These are phyloP conservation scores for Orbilia oligospora DNA, from an alignment of 2,329 filamentous ascomycete species.

Conservation along the genomic window DNA sequence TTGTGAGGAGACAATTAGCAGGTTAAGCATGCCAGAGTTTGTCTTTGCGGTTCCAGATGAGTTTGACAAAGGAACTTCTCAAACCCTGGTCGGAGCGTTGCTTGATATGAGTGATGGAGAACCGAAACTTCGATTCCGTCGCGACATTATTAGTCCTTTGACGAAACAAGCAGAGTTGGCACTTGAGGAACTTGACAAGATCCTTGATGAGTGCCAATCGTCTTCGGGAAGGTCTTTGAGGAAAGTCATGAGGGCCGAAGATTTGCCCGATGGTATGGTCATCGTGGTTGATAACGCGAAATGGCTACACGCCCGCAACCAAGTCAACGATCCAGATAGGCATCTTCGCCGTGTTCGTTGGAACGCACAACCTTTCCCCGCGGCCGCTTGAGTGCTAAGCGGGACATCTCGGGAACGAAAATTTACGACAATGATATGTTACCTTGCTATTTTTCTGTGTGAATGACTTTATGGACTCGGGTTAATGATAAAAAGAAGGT, in stretches of 20 bases:
- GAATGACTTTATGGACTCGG: not conserved
- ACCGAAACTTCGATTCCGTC: constrained; percentile 64
- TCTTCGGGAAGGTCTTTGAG: constrained; percentile 44
- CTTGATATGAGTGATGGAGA: constrained; percentile 60
- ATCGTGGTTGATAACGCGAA: constrained; percentile 66
- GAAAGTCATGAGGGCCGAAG: constrained; percentile 63
- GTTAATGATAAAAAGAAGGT: not conserved
- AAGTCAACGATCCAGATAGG: constrained; percentile 66
- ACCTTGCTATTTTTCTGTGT: not conserved
- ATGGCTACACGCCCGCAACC: constrained; percentile 67
- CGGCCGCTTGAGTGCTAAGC: not conserved
- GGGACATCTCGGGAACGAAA: too few relatives aligned
- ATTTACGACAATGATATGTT: too few relatives aligned
- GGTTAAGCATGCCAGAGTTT: constrained; percentile 62
- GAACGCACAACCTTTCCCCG: constrained; percentile 63
- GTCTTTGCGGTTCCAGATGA: constrained; percentile 65
- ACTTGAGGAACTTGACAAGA: constrained; percentile 64
- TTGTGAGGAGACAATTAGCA: constrained; percentile 38
- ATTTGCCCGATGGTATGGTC: constrained; percentile 65
- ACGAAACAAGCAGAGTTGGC: constrained; percentile 64
- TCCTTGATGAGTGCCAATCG: constrained; percentile 61
- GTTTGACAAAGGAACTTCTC: constrained; percentile 64
- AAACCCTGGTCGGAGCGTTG: constrained; percentile 63
- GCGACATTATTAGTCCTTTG: constrained; percentile 65
- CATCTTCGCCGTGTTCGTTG: constrained; percentile 67